Evolutionary conservation across 2,329 filamentous ascomycete species (phyloP), one percentile per base, ranked within the genome.

Genomic region (Penicillium sp.): DNA sequence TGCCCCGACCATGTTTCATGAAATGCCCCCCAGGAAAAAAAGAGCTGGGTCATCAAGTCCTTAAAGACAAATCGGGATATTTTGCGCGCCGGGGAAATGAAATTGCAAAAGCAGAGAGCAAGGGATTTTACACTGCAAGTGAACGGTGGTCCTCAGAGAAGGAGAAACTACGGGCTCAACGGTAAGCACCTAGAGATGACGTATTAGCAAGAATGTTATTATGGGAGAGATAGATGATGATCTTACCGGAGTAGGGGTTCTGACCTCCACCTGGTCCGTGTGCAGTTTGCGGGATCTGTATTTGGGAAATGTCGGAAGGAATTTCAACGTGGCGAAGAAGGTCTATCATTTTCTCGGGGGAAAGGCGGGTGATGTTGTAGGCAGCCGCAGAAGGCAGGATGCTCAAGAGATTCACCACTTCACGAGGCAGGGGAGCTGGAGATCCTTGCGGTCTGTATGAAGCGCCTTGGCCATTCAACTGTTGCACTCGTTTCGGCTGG

Each of bases 361-460:
- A 89, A 66, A 96, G 88, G 11, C 86, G 83, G 39, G 85, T 83
- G 21, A 85, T 84, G 52, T 87, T 85, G 74, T 95, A 97, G 8
- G 84, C 81, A 25, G 88, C 84, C 1, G 89, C 83, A 0, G 85
- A 81, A 0, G 92, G 92, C 13, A 95, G 87, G 59, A 92, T 87
- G 63, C 87, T 86, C 11, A 95, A 79, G 31, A 86, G 74, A 63
- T 82, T 81, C 36, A 81, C 80, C 49, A 87, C 78, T 53, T 86
- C 82, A 40, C 90, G 85, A 29, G 93, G 91, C 38, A 97, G 82
- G 0, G 90, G 86, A 3, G 88, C 82, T 11, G 86, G 82, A 27
- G 79, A 75, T 41, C 75, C 72, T 53, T 75, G 85, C 5, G 86
- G 81, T 50, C 85, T 83, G 70, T 73, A 70, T 46, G 73, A 70